phyloP scores from a whole-genome alignment of 164 flowering plant genomes.

The Annona squamosa region DNA sequence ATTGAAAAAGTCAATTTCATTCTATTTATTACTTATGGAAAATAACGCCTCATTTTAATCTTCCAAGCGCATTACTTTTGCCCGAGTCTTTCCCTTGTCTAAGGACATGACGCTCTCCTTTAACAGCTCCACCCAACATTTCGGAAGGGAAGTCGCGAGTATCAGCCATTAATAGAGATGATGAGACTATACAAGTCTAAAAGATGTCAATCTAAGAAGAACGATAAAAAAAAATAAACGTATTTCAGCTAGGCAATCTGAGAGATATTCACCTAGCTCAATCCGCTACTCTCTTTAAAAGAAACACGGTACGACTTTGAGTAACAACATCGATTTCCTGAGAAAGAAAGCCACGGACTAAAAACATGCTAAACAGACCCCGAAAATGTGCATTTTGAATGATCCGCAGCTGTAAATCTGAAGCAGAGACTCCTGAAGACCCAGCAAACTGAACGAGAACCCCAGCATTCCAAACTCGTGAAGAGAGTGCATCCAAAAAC shows the following conservation, averaged over 20 bases:
- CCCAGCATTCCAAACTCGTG: not conserved
- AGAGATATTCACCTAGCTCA: not conserved
- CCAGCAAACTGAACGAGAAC: conserved; percentile 6
- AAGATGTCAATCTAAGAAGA: not conserved
- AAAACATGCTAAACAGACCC: not conserved
- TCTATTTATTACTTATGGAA: too few relatives aligned
- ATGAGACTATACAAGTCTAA: not conserved
- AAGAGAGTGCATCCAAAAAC: conserved; percentile 2
- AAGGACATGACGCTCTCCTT: too few relatives aligned
- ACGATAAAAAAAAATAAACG: not conserved
- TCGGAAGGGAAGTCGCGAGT: not conserved
- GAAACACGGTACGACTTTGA: not conserved
- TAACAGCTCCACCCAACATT: too few relatives aligned
- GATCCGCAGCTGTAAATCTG: not conserved
- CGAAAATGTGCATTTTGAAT: not conserved
- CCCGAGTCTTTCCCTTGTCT: too few relatives aligned
- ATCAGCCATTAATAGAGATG: too few relatives aligned
- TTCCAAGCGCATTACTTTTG: too few relatives aligned
- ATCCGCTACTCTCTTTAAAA: not conserved
- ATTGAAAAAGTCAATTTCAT: too few relatives aligned
- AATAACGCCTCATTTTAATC: too few relatives aligned
- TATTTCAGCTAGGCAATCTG: not conserved
- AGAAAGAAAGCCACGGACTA: not conserved
- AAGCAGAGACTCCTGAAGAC: not conserved
- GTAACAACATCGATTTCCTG: not conserved